Evolutionary conservation across 495 filamentous ascomycete genomes (phyloP).

Genomic region (Entonaema liquescens): DNA sequence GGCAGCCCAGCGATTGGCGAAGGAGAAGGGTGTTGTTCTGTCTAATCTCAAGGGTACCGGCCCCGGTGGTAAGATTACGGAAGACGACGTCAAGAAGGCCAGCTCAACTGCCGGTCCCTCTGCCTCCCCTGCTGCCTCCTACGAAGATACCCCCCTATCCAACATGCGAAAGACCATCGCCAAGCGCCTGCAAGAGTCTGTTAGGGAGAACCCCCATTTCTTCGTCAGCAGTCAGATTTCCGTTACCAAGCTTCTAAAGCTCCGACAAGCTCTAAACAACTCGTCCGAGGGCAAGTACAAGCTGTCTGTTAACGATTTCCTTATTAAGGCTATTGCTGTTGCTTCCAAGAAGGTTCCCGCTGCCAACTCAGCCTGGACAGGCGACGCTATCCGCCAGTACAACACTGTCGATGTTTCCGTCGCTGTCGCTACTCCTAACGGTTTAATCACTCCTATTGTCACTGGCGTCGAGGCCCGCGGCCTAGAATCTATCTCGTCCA

Average conservation of each 20-base stretch:
- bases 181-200: slow-evolving; percentile 84
- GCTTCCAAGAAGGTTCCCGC: slow-evolving; percentile 92
- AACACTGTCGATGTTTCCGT: slow-evolving; percentile 90
- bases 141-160: slow-evolving; percentile 83
- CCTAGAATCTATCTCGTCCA: slow-evolving; percentile 82
- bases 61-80: slow-evolving; percentile 85
- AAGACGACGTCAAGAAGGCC: slow-evolving; percentile 89
- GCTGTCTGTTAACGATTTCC: slow-evolving; percentile 98
- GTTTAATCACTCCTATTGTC: slow-evolving; percentile 98
- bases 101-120: slow-evolving; percentile 54
- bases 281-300: slow-evolving; percentile 92
- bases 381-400: slow-evolving; percentile 91
- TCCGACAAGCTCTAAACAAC: slow-evolving; percentile 92
- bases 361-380: slow-evolving; percentile 95
- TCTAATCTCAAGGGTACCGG: slow-evolving; percentile 88
- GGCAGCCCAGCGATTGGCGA: slow-evolving; percentile 79
- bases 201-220: slow-evolving; percentile 96
- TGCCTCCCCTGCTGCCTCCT: slow-evolving; percentile 68
- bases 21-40: slow-evolving; percentile 84
- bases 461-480: slow-evolving; percentile 84
- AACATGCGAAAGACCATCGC: slow-evolving; percentile 99
- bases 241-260: slow-evolving; percentile 92
- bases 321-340: slow-evolving; percentile 92
- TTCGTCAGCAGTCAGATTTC: slow-evolving; percentile 90
- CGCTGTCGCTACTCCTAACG: slow-evolving; percentile 91